Evolutionary conservation across 1,284 basidiomycete species (phyloP), one percentile per base, ranked within the genome.

Genomic region (Cryptococcus sp.): DNA sequence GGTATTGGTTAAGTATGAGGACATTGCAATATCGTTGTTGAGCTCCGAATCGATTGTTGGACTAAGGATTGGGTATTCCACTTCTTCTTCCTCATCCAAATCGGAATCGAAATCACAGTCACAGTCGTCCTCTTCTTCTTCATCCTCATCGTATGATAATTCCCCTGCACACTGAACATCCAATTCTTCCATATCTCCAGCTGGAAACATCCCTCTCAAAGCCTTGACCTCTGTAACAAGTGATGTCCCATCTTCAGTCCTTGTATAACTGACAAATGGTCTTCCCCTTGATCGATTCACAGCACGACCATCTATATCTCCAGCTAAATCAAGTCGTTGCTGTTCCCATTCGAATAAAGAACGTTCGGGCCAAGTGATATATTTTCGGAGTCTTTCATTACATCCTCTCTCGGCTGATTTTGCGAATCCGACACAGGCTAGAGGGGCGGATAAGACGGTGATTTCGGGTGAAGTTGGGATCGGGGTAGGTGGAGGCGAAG

Each of bases 181-280:
- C 5, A 48, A 54, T 10, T 55, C 59, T 11, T 61, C 48, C 28
- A 55, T 53, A 36, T 49, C 56, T 34, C 53, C 45, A 24, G 37
- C 21, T n/a, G 54, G 52, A 52, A 70, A 66, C 56, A 68, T 47
- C 32, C 51, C 46, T 39, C 61, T 49, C 5, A 75, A 56, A 11
- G 68, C 57, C 24, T 54, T 53, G 11, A 68, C 57, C 46, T 73
- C 70, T 7, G 72, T 72, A 10, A 67, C 39, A 4, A 74, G 54
- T 19, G 61, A 64, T 19, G 62, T 54, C 0, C 70, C 73, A 43
- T 74, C 70, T 28, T 63, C 60, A 3, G 69, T 74, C 21, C 66
- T 53, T 0, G 72, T 72, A 47, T 67, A 73, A 9, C 59, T 61
- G 28, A 74, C 55, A 52, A 75, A 75, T 1, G 73, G 70, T 11